Evolutionary conservation across 352 stramenopile species (phyloP), one percentile per base, ranked within the genome.

Genomic region (Globisporangium cystogenes): DNA sequence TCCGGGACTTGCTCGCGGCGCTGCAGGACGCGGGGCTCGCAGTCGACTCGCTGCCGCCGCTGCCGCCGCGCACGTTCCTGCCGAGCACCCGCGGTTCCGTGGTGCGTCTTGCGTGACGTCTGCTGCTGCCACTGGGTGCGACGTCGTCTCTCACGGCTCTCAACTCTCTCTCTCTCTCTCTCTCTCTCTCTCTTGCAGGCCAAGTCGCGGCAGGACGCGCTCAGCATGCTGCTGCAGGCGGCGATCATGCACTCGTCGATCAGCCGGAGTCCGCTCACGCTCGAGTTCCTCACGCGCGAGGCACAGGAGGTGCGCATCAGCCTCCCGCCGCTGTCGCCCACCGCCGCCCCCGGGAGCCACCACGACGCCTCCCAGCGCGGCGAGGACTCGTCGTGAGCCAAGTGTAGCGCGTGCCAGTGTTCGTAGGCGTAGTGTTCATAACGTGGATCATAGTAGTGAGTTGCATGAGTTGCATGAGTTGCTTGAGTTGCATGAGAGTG

Each of bases 241-340:
- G 75, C 77, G 12, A 88, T 90, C 59, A 93, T 93, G 83, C 83
- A 91, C 64, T 87, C 83, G 36, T 68, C 61, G 16, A 80, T 91
- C 42, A 90, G 76, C 53, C 67, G 76, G n/a, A 88, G 71, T 41
- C 57, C 70, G 24, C 63, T 75, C 7, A 82, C 89, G 73, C 78
- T 91, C 44, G 68, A 87, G 46, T 93, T 93, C 44, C 60, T 93
- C 31, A 93, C 83, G 3, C 71, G 68, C 7, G 79, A 82, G 59
- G 72, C 83, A 15, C 76, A 73, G 8, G 83, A 93, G 51, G 73
- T 93, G 45, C 80, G 82, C 24, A 82, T 93, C 47, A 92, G 81
- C 69, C 53, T 92, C 23, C 81, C 81, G n/a, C 81, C 78, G 37
- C 55, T 88, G 15, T 92, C 81, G n/a, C 81, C 81, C 27, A 85